These are phyloP conservation scores for Apodospora peruviana DNA, from an alignment of 495 filamentous ascomycete genomes.

Conservation along the genomic window DNA sequence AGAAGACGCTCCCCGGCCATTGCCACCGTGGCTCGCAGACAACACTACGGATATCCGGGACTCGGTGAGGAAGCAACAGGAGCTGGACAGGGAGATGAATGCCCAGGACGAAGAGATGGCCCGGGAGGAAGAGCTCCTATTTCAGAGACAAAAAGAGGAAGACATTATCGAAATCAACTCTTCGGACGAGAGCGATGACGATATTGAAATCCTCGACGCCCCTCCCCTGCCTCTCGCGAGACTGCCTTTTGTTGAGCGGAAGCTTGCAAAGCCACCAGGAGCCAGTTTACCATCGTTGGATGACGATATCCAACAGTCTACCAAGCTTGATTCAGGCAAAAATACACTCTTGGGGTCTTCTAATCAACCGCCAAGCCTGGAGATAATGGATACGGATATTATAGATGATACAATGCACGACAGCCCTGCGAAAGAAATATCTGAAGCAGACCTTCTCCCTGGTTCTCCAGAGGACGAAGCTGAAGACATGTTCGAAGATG, in stretches of 20 bases:
- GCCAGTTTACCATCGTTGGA: conserved; percentile 12
- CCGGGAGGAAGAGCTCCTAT: conserved; percentile 37
- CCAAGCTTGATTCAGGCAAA: not conserved
- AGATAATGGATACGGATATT: not conserved
- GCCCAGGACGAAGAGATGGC: conserved; percentile 48
- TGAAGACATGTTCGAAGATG: conserved; percentile 35
- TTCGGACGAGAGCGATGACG: conserved; percentile 42
- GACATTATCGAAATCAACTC: conserved; percentile 40
- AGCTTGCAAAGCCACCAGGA: conserved; percentile 11
- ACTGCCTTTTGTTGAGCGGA: not conserved
- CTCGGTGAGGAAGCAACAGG: conserved; percentile 40
- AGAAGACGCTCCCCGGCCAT: conserved; percentile 50
- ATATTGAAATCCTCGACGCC: conserved; percentile 52
- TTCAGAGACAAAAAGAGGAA: conserved; percentile 21
- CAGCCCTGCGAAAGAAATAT: not conserved
- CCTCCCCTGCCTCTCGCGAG: conserved; percentile 18
- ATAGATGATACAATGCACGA: not conserved
- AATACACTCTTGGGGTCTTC: not conserved
- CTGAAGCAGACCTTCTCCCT: not conserved
- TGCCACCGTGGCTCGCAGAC: conserved; percentile 84
- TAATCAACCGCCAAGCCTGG: not conserved
- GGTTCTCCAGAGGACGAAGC: conserved; percentile 19
- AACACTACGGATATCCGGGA: conserved; percentile 49
- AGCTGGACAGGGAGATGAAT: conserved; percentile 39
- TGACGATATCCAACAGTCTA: conserved; percentile 1